Conservation (phyloP, 1,284 basidiomycete species). For the Termitomyces sp. region DNA sequence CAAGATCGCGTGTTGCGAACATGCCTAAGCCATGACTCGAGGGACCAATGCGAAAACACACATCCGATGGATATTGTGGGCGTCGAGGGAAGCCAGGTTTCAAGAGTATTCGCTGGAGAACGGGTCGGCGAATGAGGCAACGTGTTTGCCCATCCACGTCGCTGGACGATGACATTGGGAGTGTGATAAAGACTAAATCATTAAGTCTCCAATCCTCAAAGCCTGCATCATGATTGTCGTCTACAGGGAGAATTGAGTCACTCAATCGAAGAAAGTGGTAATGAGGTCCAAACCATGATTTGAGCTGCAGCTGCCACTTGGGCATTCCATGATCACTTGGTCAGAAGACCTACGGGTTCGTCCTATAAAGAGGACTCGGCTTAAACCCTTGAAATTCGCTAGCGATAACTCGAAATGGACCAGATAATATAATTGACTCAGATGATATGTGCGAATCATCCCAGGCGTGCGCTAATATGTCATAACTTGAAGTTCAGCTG, state of each 20-base stretch:
- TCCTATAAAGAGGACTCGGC: background rate
- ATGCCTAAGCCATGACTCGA: slow-evolving; percentile 17
- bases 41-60: slow-evolving; percentile 14
- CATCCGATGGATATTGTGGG: slow-evolving; percentile 7
- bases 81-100: slow-evolving; percentile 11
- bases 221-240: background rate
- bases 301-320: background rate
- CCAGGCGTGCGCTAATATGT: background rate
- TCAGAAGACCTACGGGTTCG: background rate
- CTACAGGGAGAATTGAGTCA: background rate
- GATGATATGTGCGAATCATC: background rate
- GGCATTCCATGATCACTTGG: background rate
- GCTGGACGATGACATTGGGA: slow-evolving; percentile 8
- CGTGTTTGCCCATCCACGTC: slow-evolving; percentile 12
- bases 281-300: background rate
- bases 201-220: slow-evolving; percentile 9
- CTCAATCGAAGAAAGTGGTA: background rate
- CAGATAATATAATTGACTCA: background rate
- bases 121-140: slow-evolving; percentile 14
- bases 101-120: slow-evolving; percentile 7
- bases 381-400: background rate
- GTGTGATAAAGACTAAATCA: slow-evolving; percentile 10
- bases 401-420: background rate
- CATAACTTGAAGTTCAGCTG: background rate
- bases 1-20: slow-evolving; percentile 19